These are phyloP conservation scores for Mycogone perniciosa DNA, from an alignment of 2,329 filamentous ascomycete genomes.

Conservation along the genomic window DNA sequence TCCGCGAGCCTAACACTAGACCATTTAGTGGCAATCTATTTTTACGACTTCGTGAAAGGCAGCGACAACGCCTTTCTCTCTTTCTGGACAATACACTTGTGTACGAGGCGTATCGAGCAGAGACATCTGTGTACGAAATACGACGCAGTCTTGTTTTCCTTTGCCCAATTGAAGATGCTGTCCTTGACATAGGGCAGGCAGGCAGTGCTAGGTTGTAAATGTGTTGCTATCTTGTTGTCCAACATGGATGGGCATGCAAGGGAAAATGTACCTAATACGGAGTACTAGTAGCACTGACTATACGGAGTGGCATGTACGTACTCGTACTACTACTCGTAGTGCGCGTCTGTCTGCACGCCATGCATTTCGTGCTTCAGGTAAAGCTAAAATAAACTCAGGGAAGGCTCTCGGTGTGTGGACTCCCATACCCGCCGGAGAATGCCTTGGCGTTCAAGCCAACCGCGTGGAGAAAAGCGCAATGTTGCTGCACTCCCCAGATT, in stretches of 20 bases:
- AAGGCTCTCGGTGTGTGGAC: background rate
- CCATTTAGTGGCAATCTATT: background rate
- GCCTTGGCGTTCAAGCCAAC: background rate
- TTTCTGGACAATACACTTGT: no score
- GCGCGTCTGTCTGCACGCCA: background rate
- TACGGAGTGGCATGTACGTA: background rate
- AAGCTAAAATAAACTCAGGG: background rate
- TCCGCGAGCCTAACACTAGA: background rate
- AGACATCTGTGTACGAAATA: no score
- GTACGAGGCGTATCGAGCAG: no score
- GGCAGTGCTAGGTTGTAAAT: background rate
- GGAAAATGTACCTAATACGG: no score
- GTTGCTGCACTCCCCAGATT: conserved; percentile 3
- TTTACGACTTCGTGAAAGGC: background rate
- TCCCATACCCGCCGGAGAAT: background rate
- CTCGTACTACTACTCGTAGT: background rate
- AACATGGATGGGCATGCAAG: no score
- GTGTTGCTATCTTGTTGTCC: background rate
- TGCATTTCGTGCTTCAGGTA: background rate
- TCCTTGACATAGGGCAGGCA: background rate
- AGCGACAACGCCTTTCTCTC: no score
- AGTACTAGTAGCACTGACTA: no score
- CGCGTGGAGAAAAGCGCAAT: background rate
- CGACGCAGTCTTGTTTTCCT: background rate
- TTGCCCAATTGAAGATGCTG: background rate